These are phyloP conservation scores for Pleurotus platypus DNA, from an alignment of 768 basidiomycete species.

Conservation along the genomic window DNA sequence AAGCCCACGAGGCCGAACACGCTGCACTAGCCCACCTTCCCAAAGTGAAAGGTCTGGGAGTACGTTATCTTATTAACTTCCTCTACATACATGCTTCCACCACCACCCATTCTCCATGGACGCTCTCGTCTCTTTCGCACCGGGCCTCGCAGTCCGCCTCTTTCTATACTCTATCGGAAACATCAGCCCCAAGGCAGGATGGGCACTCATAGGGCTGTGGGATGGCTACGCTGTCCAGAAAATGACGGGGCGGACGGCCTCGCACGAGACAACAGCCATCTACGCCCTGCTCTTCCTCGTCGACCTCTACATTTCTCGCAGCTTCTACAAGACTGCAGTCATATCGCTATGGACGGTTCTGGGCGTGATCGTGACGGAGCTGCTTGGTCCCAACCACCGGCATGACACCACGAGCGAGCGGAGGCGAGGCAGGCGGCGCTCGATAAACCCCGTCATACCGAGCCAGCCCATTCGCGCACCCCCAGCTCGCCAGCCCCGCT, in stretches of 20 bases:
- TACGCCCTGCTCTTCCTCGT: not conserved
- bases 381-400: slow-evolving; percentile 1
- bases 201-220: slow-evolving; percentile 7
- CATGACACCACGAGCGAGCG: slow-evolving; percentile 1
- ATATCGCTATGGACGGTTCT: slow-evolving; percentile 1
- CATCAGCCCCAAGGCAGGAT: slow-evolving; percentile 2
- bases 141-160: slow-evolving; percentile 6
- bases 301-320: slow-evolving; percentile 1
- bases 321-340: slow-evolving; percentile 3
- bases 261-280: not conserved
- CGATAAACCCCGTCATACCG: not conserved
- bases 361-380: slow-evolving; percentile 5
- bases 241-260: not conserved
- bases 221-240: slow-evolving; percentile 6
- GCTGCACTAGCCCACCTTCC: not conserved
- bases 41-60: not conserved
- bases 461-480: not conserved
- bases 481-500: not conserved
- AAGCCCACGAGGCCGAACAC: slow-evolving; percentile 6
- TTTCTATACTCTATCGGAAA: not conserved
- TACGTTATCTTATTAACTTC: not conserved
- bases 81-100: not conserved
- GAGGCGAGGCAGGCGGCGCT: not conserved
- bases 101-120: not conserved
- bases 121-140: slow-evolving; percentile 1